Base-by-base conservation (phyloP, 139 green algal species). In the Choricystis sp. region DNA sequence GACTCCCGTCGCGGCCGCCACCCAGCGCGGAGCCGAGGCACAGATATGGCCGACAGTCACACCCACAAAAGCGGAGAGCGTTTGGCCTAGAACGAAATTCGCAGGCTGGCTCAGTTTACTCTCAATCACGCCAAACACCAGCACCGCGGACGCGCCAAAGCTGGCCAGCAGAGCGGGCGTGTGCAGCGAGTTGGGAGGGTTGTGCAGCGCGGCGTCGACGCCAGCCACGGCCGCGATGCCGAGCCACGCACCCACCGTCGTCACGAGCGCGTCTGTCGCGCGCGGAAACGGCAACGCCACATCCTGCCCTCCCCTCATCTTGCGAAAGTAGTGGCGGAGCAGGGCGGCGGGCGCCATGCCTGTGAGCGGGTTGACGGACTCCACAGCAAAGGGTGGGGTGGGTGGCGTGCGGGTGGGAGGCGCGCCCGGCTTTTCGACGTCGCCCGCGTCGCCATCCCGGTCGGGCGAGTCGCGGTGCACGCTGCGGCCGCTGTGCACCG, bases 11-110 rank as follows among this genome's bases (percentile, higher is more conserved):
- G 70, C 64, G 20, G 31, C 28, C 0, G 70, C 64, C 5, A 75
- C 63, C 70, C 70, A 75, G 2, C 30, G 22, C 25, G 61, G 9
- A 30, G 40, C 59, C 25, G 71, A 68, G 40, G 9, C 40, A 9
- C 9, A 16, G 62, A 75, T 56, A 1, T 72, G 27, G 0, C 59
- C 27, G 28, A 68, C 55, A 4, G 66, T 70, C 48, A 70, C 27
- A 48, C 69, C 70, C 21, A 70, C 60, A 0, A 75, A 0, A 0
- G 64, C 70, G 4, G 57, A 67, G 28, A 75, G 28, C 9, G 71
- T 1, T 28, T 75, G 70, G 20, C 70, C 69, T 0, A 64, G 59
- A 21, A 75, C 2, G 3, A 75, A 71, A 49, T 75, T 75, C 22
- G 64, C 57, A 3, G 64, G 64, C 59, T 75, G 70, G 27, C 25